Conservation (phyloP, 345 rosid species). For the Hibiscus trionum region DNA sequence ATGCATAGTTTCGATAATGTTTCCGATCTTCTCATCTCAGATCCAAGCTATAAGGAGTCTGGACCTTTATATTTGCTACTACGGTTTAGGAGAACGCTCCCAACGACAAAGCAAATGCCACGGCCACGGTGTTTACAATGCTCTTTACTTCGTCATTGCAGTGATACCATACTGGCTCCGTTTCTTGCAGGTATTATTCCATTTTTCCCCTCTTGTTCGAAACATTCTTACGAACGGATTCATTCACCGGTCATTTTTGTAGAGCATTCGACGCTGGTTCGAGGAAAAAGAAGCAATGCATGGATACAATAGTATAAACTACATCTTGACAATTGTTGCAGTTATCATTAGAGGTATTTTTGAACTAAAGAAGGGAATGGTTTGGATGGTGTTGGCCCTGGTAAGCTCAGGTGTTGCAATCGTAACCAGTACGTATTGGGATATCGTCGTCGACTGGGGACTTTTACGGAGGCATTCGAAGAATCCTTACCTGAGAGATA, state of each 20-base stretch:
- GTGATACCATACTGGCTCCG: constrained; percentile 64
- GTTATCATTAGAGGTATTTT: constrained; percentile 49
- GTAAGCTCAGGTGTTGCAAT: constrained; percentile 51
- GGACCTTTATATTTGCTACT: constrained; percentile 69
- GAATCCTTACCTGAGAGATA: constrained; percentile 55
- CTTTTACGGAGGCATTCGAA: constrained; percentile 54
- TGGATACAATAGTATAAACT: constrained; percentile 54
- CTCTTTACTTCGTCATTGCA: constrained; percentile 51
- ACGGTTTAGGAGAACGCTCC: constrained; percentile 41
- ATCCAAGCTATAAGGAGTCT: constrained; percentile 59
- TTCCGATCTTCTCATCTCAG: constrained; percentile 20
- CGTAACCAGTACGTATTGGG: constrained; percentile 53
- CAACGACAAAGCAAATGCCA: constrained; percentile 55
- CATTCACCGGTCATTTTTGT: background rate
- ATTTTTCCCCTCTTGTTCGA: background rate
- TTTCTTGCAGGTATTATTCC: constrained; percentile 44
- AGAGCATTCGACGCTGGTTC: constrained; percentile 55
- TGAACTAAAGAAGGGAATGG: constrained; percentile 45
- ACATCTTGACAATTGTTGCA: constrained; percentile 58
- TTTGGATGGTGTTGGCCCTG: constrained; percentile 56
- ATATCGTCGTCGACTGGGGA: constrained; percentile 69
- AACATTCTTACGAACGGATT: background rate
- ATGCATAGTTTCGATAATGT: background rate
- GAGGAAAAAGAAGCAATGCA: constrained; percentile 51
- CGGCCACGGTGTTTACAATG: constrained; percentile 48